Base-by-base conservation (phyloP, 2,329 filamentous ascomycete genomes). In the Trichoderma asperellum region DNA sequence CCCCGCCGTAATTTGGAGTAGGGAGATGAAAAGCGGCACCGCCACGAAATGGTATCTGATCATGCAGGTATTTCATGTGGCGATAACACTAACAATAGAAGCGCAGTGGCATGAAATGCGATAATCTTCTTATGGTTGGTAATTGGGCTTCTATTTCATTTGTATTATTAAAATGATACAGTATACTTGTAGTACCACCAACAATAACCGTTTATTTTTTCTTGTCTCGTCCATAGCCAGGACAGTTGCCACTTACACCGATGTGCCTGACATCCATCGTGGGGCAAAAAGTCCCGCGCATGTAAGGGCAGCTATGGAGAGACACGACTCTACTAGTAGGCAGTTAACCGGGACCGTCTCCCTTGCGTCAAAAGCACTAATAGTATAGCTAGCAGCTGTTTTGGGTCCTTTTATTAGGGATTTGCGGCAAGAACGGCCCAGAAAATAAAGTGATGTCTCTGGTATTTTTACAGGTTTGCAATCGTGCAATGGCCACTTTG, bases 1-100 rank as follows among this genome's bases (percentile, higher is more conserved):
- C 49, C 35, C 47, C 60, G 55, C 61, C 5, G 29, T 52, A 21
- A 37, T 47, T 56, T 57, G 49, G 29, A 32, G 66, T 10, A 62
- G 66, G 66, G 66, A 68, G 66, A 40, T 16, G 14, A 6, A 43
- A 53, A 24, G 21, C 18, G 24, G 60, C 47, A 37, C 35, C 60
- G 60, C 60, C 40, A 68, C 66, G 32, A 35, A 52, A 11, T 62
- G 57, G 62, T 62, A 43, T 68, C 57, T 49, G 47, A 61, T 34
- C 7, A 16, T 34, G 34, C 21, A 12, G 35, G 35, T 37, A 49
- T 14, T 24, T 55, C 40, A 47, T 11, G 29, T 35, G 34, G 47
- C 47, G 21, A 5, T 24, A 2, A 24, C 18, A 10, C n/a, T 21
- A 12, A 24, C n/a, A 49, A 21, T 24, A 49, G n/a, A 4, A 21